These are phyloP conservation scores for Auxenochlorella pyrenoidosa DNA, from an alignment of 139 green algal species.

Conservation along the genomic window DNA sequence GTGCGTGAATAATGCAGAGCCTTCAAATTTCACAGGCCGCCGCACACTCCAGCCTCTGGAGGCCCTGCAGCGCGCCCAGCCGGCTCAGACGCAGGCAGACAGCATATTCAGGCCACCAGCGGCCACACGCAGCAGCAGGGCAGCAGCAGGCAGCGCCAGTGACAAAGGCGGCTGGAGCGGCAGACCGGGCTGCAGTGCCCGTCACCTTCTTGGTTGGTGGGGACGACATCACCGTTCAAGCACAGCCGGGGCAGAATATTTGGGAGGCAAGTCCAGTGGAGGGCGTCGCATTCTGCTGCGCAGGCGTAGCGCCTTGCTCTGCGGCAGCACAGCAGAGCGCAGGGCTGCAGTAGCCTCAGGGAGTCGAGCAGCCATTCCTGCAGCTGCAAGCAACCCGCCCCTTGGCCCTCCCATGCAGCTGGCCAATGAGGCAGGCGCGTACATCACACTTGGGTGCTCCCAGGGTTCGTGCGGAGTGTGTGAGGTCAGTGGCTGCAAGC, in stretches of 20 bases:
- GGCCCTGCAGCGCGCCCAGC: background rate
- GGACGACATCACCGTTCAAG: background rate
- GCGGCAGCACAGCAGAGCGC: background rate
- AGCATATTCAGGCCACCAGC: background rate
- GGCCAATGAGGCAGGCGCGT: constrained; percentile 24
- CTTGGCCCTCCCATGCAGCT: background rate
- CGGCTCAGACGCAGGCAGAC: background rate
- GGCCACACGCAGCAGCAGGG: background rate
- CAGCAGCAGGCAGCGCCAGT: background rate
- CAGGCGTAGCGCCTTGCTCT: too few relatives aligned
- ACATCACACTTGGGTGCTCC: constrained; percentile 40
- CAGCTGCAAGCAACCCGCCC: background rate
- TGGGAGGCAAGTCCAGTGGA: background rate
- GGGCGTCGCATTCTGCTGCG: background rate
- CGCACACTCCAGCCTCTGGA: background rate
- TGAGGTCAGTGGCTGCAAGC: constrained; percentile 8
- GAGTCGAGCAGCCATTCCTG: background rate
- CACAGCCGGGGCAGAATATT: constrained; percentile 17
- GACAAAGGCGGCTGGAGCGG: background rate
- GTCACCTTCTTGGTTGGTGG: constrained; percentile 5
- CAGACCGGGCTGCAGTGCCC: background rate
- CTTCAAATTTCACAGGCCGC: too few relatives aligned
- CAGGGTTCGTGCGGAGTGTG: constrained; percentile 41
- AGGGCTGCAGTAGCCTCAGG: background rate
- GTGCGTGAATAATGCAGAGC: too few relatives aligned